Base-by-base conservation (phyloP, 73 alveolate genomes). In the Tetrahymena borealis region DNA sequence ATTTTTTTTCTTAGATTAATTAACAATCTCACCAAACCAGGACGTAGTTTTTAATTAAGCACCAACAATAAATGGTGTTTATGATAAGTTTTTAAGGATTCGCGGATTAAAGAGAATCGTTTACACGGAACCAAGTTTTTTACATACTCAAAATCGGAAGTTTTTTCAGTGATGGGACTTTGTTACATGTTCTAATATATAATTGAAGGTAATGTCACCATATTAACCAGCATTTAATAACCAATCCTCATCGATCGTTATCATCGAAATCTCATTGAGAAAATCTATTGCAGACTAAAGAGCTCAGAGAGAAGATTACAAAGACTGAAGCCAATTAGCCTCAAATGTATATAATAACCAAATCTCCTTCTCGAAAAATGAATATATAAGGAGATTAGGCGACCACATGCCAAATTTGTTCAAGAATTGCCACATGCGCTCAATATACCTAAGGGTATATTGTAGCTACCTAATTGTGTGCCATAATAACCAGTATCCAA, bases 371-470 rank as follows among this genome's bases (percentile, higher is more conserved):
- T n/a, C n/a, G n/a, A n/a, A n/a, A n/a, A n/a, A n/a, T n/a, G n/a
- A n/a, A n/a, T n/a, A n/a, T n/a, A n/a, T n/a, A 60, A 35, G 31
- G 78, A 41, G 78, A 41, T 41, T 60, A 9, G 12, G 43, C 85
- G 85, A 60, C 85, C 85, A 60, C 85, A 15, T 10, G 85, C 85
- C 85, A 60, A 60, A 60, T 60, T 60, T 60, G 85, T 60, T 60
- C n/a, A 60, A 60, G 85, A 60, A 60, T 60, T 60, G 85, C 85
- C 85, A 60, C 85, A 60, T 60, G 85, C 85, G 85, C 85, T n/a
- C 85, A 24, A 24, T 60, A 60, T 60, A 60, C 28, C 85, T 60
- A n/a, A 32, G 85, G 85, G 28, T 60, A 60, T 60, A 60, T 16
- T 60, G 85, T 60, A 35, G 85, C 85, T 60, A 60, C 37, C 85